Base-by-base conservation (phyloP, 2,329 filamentous ascomycete species). In the Paraphoma chrysanthemicola region DNA sequence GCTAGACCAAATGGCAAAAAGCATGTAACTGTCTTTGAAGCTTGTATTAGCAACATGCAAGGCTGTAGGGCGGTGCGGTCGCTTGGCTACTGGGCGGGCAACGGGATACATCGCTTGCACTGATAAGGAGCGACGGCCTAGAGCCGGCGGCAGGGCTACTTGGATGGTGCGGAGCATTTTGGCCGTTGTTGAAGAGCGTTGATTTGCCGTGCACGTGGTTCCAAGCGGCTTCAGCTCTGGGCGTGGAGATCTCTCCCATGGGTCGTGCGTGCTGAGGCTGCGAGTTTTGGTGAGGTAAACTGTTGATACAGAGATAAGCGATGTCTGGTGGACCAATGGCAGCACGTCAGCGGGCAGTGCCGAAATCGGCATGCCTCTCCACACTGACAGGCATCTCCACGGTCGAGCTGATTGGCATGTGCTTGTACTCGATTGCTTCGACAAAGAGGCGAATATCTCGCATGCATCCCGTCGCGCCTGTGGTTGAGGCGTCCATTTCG, bases 221-320 rank as follows among this genome's bases (percentile, higher is more conserved):
- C 8, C 42, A 16, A 38, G 33, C 33, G 7, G 12, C 9, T 44
- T 51, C 49, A 46, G 42, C 45, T 52, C 59, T 63, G 54, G 58
- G 64, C 60, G 61, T 67, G 64, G 60, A 68, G 56, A 49, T 46
- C 41, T 16, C 23, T 23, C 23, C 23, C 23, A 23, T 23, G 23
- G 23, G 23, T 23, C 10, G 42, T 33, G 23, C 38, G 43, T 44
- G 57, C 57, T 61, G 60, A 54, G 56, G 58, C 66, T 57, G 42
- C 57, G 46, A 55, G 57, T 59, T 65, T 60, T 48, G 56, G 63
- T 69, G 63, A 68, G 66, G 65, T 69, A 69, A 69, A 54, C 54
- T 29, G 12, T n/a, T 57, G 53, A 58, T 53, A 47, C 48, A 52
- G 16, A 61, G 67, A 68, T 69, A 69, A 67, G 63, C 46, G 48